Base-by-base conservation (phyloP, 805 yeast genomes). In the Candida suzukii region DNA sequence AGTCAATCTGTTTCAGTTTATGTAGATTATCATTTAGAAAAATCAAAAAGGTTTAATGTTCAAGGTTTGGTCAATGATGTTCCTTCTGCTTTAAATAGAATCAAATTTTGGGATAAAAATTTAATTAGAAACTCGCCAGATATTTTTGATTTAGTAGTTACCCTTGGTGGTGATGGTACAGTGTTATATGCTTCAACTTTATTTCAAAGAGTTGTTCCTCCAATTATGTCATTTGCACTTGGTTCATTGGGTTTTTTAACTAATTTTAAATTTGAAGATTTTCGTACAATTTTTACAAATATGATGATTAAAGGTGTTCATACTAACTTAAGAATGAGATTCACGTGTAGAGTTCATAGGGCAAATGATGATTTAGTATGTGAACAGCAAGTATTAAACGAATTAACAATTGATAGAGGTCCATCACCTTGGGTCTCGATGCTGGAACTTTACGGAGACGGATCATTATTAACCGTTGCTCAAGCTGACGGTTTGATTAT, bases 151-250 rank as follows among this genome's bases (percentile, higher is more conserved):
- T 66, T 90, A 45, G 81, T 88, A 2, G 76, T 91, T 35, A 87
- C 98, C 0, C 68, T 93, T 9, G 99, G 99, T 20, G 99, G 99
- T 16, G 99, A 93, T 57, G 98, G 99, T 9, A 93, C 99, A 0
- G 96, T 91, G 37, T 66, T 91, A 10, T 83, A 83, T 53, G 91
- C 91, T 0, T 88, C 95, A 2, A 82, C 93, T 42, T 67, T 88
- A 32, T 93, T 93, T 61, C 95, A 85, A 63, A 67, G 74, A 43
- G 73, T 75, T 38, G 96, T 90, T 2, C 99, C 99, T 1, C 99
- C 99, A 0, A 86, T 91, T 2, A 70, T 93, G 49, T 78, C 95
- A 17, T 91, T 88, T 60, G 76, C 95, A 0, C 67, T 93, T 50
- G 99, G 99, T 0, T 85, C 96, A 0, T 67, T 93, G 20, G 99